Base-by-base conservation (phyloP, 1,284 basidiomycete genomes). In the Moesziomyces parantarcticus region DNA sequence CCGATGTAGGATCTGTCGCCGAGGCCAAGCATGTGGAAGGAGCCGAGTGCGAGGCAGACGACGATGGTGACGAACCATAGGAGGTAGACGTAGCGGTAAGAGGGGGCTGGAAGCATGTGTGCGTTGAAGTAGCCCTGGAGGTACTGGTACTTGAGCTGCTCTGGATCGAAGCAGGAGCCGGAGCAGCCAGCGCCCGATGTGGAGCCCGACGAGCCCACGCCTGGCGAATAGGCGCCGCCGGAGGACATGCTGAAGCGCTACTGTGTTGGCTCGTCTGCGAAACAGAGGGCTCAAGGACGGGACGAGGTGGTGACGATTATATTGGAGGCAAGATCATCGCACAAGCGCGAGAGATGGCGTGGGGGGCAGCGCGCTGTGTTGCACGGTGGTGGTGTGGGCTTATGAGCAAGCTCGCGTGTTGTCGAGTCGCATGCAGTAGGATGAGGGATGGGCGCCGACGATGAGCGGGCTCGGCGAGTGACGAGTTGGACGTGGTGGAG, bases 61-160 rank as follows among this genome's bases (percentile, higher is more conserved):
- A 72, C 71, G 47, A 67, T 68, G 50, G 84, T 64, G 43, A 82
- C 70, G 71, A 86, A 79, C 84, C 83, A 85, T 34, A 85, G 62
- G 43, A 85, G 75, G 74, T 85, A 86, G 49, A 84, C 78, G 58
- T 86, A 86, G 5, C 85, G 79, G 65, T 84, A 85, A 23, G 84
- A 84, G 1, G 85, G 80, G 11, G 62, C 49, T 34, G 80, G 81
- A 23, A 86, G 82, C 60, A 84, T 83, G 64, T 86, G 85, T 3
- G 85, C 85, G 47, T 66, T 73, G 50, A 86, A 73, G 70, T 84
- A 85, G 60, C 65, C 65, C 44, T 62, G 57, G 16, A 81, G 50
- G 29, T 81, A 81, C 46, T 68, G 69, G 49, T 75, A 76, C 56
- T 76, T 65, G 68, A 75, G 51, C 40, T 73, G 55, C 44, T 65